Evolutionary conservation across 169 alveolate species (phyloP).

Genomic region (Toxoplasma gondii): DNA sequence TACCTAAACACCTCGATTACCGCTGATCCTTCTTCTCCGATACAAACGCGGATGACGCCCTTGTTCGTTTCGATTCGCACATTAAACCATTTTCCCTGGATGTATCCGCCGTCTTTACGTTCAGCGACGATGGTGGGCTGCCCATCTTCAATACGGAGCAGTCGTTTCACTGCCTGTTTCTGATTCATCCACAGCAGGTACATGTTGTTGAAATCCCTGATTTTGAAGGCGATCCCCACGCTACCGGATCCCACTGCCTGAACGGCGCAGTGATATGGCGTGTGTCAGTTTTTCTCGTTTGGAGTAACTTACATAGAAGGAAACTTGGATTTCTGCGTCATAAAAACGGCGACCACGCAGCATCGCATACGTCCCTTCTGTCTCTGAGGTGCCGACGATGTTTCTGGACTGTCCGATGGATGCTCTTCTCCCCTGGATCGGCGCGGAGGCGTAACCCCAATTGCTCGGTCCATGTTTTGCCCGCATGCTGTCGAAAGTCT

Average conservation of each 20-base stretch:
- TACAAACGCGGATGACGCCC: conserved; percentile 74
- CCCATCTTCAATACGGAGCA: conserved; percentile 85
- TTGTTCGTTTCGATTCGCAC: conserved; percentile 72
- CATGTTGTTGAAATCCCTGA: conserved; percentile 84
- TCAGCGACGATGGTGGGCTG: conserved; percentile 78
- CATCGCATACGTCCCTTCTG: conserved; percentile 86
- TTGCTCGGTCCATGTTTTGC: conserved; percentile 79
- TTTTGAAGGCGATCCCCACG: conserved; percentile 86
- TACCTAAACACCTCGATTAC: conserved; percentile 59
- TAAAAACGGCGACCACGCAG: conserved; percentile 82
- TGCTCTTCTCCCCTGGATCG: conserved; percentile 80
- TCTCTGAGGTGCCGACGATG: conserved; percentile 77
- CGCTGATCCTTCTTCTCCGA: conserved; percentile 70
- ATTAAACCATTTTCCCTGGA: conserved; percentile 80
- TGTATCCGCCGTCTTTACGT: conserved; percentile 79
- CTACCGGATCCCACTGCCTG: conserved; percentile 83
- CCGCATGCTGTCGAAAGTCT: conserved; percentile 80
- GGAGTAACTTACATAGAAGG: conserved; percentile 68
- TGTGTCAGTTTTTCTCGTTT: background rate
- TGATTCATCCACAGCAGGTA: conserved; percentile 84
- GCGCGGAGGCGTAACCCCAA: conserved; percentile 90
- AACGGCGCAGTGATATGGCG: background rate
- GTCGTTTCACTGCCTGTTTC: conserved; percentile 78
- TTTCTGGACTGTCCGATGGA: conserved; percentile 85
- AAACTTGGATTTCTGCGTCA: conserved; percentile 80